Evolutionary conservation across 345 rosid genomes (phyloP), one percentile per base, ranked within the genome.

Genomic region (Bretschneidera sinensis): DNA sequence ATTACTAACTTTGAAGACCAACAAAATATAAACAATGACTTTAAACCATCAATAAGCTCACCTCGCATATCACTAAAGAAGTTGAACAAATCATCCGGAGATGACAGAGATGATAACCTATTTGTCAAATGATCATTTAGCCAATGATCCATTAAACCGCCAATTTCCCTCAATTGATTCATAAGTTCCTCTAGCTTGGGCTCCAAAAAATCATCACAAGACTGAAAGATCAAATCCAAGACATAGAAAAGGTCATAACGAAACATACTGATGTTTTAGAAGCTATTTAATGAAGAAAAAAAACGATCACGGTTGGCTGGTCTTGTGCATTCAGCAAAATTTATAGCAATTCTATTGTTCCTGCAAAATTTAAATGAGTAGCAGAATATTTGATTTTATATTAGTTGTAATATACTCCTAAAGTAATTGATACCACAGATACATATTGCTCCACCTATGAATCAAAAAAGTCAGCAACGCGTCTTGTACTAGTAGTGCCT

Each of bases 31-130:
- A 50, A 50, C n/a, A 50, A 59, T 1, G 54, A 25, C 19, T 8
- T 52, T 18, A 39, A 39, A 47, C 22, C 43, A 57, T 51, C 5
- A 20, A 17, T 10, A 15, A 67, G 60, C 88, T 55, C 22, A 85
- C 97, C 97, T 76, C 98, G 76, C 83, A 89, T 72, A 54, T 89
- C 97, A 31, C 53, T 78, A 68, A 92, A 92, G 62, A 92, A 86
- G 68, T 76, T 83, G 66, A 81, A 89, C 66, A 92, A 71, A 76
- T 86, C 96, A 71, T 94, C 96, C 1, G 95, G 89, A 18, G 89
- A 76, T 19, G 85, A 72, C 45, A 94, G 69, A 69, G 88, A 74
- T 1, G 95, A 82, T 5, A 94, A 71, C 64, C 80, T 76, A 72
- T 67, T 74, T 5, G 83, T 78, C 55, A 90, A 73, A 60, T 86